phyloP scores from a whole-genome alignment of 2,329 filamentous ascomycete genomes.

The Akanthomyces lecanii region DNA sequence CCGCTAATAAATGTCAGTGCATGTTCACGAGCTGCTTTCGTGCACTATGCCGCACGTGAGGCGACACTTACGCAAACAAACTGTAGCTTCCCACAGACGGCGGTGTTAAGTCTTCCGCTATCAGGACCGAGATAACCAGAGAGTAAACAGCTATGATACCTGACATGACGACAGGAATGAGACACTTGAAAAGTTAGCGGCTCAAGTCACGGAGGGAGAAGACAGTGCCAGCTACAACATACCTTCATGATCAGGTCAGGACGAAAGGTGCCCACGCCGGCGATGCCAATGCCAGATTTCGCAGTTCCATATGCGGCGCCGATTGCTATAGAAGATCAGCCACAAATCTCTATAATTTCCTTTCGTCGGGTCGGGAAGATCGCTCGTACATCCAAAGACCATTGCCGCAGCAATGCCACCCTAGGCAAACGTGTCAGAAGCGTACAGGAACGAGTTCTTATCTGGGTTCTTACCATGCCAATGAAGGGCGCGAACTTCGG shows the following conservation, averaged over 20 bases:
- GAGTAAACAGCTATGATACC: conserved; percentile 98
- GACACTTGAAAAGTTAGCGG: conserved; percentile 48
- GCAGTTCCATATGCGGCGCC: conserved; percentile 85
- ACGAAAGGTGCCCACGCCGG: conserved; percentile 78
- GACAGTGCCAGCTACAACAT: conserved; percentile 21
- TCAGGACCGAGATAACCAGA: conserved; percentile 93
- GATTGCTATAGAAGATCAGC: conserved; percentile 38
- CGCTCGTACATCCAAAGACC: conserved; percentile 72
- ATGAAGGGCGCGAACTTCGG: conserved; percentile 85
- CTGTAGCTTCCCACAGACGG: conserved; percentile 65
- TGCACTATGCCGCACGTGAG: not conserved
- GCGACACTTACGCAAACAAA: conserved; percentile 67
- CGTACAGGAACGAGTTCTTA: not conserved
- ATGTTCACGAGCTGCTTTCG: not conserved
- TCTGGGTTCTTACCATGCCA: conserved; percentile 65
- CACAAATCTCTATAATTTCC: not conserved
- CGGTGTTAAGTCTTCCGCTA: conserved; percentile 81
- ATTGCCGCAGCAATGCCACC: conserved; percentile 76
- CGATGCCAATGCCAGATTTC: conserved; percentile 84
- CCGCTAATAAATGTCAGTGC: conserved; percentile 49
- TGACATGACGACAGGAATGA: conserved; percentile 94
- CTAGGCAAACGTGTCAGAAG: conserved; percentile 37
- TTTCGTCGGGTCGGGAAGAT: conserved; percentile 8
- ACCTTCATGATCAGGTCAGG: conserved; percentile 92
- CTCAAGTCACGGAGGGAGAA: not conserved